A percentile compares a stretch with the other conserved stretches of the same genome.
These are phyloP conservation scores for Fusarium fracticaudum DNA, from an alignment of 2,329 filamentous ascomycete species.

Conservation along the genomic window DNA sequence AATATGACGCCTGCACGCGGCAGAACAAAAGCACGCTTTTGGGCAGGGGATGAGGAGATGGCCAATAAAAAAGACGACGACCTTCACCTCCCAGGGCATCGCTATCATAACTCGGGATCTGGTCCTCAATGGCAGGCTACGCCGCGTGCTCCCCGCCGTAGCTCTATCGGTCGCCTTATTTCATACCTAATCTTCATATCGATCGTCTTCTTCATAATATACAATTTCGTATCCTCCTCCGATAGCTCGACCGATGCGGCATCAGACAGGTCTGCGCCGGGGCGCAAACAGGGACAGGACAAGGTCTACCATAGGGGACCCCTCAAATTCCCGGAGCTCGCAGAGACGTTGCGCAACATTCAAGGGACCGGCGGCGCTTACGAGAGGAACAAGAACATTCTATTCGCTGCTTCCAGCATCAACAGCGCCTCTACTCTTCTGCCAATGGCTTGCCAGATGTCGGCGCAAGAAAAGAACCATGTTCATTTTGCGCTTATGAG, in stretches of 20 bases:
- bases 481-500: conserved; percentile 88
- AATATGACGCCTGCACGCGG: conserved; percentile 52
- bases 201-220: conserved; percentile 62
- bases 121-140: conserved; percentile 52
- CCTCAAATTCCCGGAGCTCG: conserved; percentile 74
- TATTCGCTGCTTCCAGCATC: conserved; percentile 82
- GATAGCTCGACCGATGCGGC: conserved; percentile 5
- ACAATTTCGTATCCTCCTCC: conserved; percentile 47
- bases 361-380: conserved; percentile 61
- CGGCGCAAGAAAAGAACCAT: conserved; percentile 69
- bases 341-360: conserved; percentile 69
- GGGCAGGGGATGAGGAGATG: conserved; percentile 64
- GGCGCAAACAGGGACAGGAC: conserved; percentile 35
- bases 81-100: conserved; percentile 45
- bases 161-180: conserved; percentile 63
- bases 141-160: conserved; percentile 58
- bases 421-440: conserved; percentile 77
- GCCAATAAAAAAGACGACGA: conserved; percentile 69
- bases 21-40: conserved; percentile 51
- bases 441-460: conserved; percentile 90
- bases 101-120: conserved; percentile 42
- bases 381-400: conserved; percentile 71
- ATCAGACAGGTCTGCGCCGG: conserved; percentile 5
- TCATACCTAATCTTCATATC: conserved; percentile 64
- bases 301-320: conserved; percentile 71